Evolutionary conservation across 2,329 filamentous ascomycete genomes (phyloP), one percentile per base, ranked within the genome.

Genomic region (Pseudopithomyces chartarum): DNA sequence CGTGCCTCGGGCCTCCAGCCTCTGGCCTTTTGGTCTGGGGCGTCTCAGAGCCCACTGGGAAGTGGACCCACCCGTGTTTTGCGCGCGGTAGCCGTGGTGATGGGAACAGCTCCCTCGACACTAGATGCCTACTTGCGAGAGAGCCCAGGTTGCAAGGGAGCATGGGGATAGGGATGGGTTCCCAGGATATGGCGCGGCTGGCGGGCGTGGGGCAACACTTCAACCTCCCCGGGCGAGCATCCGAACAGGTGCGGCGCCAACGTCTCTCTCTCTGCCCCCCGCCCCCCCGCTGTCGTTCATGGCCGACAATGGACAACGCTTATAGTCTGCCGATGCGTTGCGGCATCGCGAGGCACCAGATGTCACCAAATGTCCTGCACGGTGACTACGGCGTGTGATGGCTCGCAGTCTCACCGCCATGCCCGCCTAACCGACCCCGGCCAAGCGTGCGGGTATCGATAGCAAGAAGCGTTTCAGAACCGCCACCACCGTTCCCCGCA

Each of bases 371-470:
- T 57, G 49, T 49, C 49, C 56, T 63, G 63, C 50, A 61, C 46
- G n/a, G 58, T 62, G 51, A 57, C 40, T 40, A 36, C 46, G 46
- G 58, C 55, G 45, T 60, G 65, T 62, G 60, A 46, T 54, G 22
- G 32, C 63, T 62, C 66, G 63, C 64, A 63, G 66, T 65, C 63
- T 62, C 66, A 69, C 66, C 66, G 66, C 66, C 60, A 45, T 62
- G 56, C 63, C n/a, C 60, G 36, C 52, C 61, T 67, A 65, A 55
- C 39, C 33, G 52, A 39, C 33, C 52, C 55, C 33, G 32, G 57
- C 59, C 40, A 60, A 64, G 50, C 33, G 33, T 26, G 52, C 54
- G 56, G 58, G 23, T 63, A 56, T 61, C 58, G 54, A 62, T 61
- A 57, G 45, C 52, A 51, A 56, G 47, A 29, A 40, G 15, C 47